Conservation (phyloP, 192 early-diverging fungal species). For the Neocallimastix lanati region DNA sequence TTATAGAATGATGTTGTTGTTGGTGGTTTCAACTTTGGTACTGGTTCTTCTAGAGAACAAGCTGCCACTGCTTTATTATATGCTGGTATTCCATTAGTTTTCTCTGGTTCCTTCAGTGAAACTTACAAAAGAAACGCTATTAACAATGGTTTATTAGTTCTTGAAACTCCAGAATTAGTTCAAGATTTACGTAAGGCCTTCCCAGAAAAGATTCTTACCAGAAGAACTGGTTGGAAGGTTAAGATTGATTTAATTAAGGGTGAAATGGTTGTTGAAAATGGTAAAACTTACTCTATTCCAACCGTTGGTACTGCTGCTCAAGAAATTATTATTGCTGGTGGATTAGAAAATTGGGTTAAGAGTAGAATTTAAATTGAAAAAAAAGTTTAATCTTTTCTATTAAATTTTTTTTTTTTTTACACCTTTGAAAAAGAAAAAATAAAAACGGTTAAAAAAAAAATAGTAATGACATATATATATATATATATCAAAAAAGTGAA, state of each 20-base stretch:
- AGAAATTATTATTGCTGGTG: constrained; percentile 84
- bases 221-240: constrained; percentile 56
- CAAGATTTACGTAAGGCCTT: constrained; percentile 36
- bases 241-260: constrained; percentile 58
- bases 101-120: constrained; percentile 89
- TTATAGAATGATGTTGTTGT: constrained; percentile 64
- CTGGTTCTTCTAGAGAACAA: constrained; percentile 93
- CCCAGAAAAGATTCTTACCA: constrained; percentile 26
- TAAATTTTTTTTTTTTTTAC: no score
- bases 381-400: no score
- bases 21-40: constrained; percentile 90
- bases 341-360: constrained; percentile 90
- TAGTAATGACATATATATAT: no score
- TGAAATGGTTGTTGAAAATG: constrained; percentile 17
- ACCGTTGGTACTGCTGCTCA: constrained; percentile 85
- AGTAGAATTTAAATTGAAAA: not conserved
- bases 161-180: constrained; percentile 73
- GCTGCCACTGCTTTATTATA: constrained; percentile 87
- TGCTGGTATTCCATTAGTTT: constrained; percentile 61
- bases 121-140: constrained; percentile 98
- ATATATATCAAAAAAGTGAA: no score
- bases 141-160: constrained; percentile 87
- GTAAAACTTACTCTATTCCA: constrained; percentile 20
- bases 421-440: no score
- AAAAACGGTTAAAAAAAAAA: no score